Base-by-base conservation (phyloP, 2,329 filamentous ascomycete species). In the Chrysoporthe austroafricana region DNA sequence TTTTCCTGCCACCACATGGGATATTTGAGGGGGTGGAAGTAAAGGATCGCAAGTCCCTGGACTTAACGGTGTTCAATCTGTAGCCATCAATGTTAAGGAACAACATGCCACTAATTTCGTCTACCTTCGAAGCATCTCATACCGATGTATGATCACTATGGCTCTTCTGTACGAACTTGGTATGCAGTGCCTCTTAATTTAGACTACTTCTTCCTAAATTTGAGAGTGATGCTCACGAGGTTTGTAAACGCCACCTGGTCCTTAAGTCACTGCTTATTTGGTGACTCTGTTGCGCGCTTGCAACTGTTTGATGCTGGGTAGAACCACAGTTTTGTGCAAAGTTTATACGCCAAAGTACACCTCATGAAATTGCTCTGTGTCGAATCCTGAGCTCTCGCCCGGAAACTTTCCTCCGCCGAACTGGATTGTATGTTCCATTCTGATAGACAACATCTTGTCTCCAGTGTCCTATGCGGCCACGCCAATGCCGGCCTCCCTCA, bases 241-340 rank as follows among this genome's bases (percentile, higher is more conserved):
- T 69, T 71, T 9, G 67, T 70, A n/a, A 68, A 70, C 63, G 69
- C 69, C 8, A 61, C 69, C 48, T 72, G 66, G 26, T 69, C 71
- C 58, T 71, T 69, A 8, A 71, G 32, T 36, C 70, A 66, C 4
- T 70, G 64, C 54, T 72, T 66, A 44, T 69, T 69, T 68, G 4
- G 65, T 68, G 2, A 66, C 62, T 9, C 66, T 52, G 26, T 69
- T 66, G 8, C 64, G 69, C n/a, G 66, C 68, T 14, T 62, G 32
- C 13, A 39, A 46, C n/a, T 39, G 44, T 56, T 71, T 71, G 58
- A 70, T 52, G 9, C 66, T 66, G 50, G 68, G 21, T 6, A 63
- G 26, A 4, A 66, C 66, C 3, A 66, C 68, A 4, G 66, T 32
- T 42, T 34, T 39, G 43, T 66, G 62, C 14, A 70, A 64, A 2